Evolutionary conservation across 768 basidiomycete genomes (phyloP), one percentile per base, ranked within the genome.

Genomic region (Cyathus striatus): DNA sequence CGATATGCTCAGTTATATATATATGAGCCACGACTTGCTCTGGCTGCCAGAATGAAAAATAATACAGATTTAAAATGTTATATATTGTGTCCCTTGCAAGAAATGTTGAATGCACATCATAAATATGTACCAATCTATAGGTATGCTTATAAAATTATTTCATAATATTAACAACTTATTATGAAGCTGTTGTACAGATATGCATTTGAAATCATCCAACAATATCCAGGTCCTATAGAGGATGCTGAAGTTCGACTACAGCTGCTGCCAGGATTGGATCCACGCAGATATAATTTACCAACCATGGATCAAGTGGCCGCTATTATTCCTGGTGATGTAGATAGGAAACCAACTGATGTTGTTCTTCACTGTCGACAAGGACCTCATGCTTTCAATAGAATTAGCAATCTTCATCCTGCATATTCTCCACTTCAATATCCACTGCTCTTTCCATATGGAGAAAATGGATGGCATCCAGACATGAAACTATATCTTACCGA

Each of bases 211-310:
- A n/a, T n/a, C n/a, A n/a, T n/a, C n/a, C n/a, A n/a, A n/a, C n/a
- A n/a, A n/a, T n/a, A n/a, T n/a, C n/a, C n/a, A n/a, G n/a, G n/a
- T n/a, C n/a, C n/a, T n/a, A n/a, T 35, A 21, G 43, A 50, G 1
- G 46, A 59, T 21, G 47, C 52, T 38, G 45, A 51, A 27, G 38
- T 41, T 3, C 44, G 54, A 6, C 48, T 59, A 3, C 49, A 50
- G 3, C 7, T 59, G 23, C 22, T 20, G 5, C 46, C 52, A 37
- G 43, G 44, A 9, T 21, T 42, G 24, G 70, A 75, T 55, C 51
- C 37, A 0, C 52, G 66, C 4, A 40, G 59, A 12, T 73, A 78
- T 40, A 76, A 77, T 48, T 44, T 69, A 0, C 74, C 75, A 1
- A 68, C 64, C 37, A 57, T 62, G 1, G 51, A 45, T 36, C 43